Percentiles rank a stretch among this genome's conserved stretches.
phyloP scores from a whole-genome alignment of 768 basidiomycete genomes.

The Suillus placidus region DNA sequence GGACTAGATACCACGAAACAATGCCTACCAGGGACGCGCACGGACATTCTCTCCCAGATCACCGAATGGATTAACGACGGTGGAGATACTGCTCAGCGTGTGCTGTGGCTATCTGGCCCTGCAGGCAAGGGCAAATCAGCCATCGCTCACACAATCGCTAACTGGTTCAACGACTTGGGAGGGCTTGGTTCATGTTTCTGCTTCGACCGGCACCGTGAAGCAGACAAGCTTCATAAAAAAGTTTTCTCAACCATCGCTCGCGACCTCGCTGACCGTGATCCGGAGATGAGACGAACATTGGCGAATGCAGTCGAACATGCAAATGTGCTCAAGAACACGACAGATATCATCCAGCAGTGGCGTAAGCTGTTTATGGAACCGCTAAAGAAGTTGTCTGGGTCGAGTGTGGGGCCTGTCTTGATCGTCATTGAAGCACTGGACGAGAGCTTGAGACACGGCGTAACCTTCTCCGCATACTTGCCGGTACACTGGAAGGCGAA shows the following conservation, averaged over 20 bases:
- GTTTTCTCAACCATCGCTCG: constrained; percentile 35
- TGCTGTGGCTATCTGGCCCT: constrained; percentile 18
- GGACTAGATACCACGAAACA: constrained; percentile 6
- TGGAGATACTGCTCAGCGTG: background rate
- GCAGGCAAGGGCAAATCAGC: constrained; percentile 35
- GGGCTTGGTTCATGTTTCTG: constrained; percentile 25
- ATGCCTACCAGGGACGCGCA: constrained; percentile 22
- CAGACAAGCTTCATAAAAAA: constrained; percentile 10
- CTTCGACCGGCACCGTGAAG: constrained; percentile 12
- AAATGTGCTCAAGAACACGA: background rate
- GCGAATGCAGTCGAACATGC: background rate
- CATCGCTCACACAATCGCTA: constrained; percentile 23
- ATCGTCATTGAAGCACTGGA: constrained; percentile 30
- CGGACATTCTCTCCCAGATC: constrained; percentile 18
- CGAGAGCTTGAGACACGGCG: constrained; percentile 19
- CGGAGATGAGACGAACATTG: constrained; percentile 3
- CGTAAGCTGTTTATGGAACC: constrained; percentile 22
- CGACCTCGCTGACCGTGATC: constrained; percentile 22
- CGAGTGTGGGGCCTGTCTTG: constrained; percentile 21
- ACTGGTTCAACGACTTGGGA: constrained; percentile 11
- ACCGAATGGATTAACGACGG: constrained; percentile 15
- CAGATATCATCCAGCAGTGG: constrained; percentile 15
- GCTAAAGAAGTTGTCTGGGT: background rate
- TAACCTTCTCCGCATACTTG: constrained; percentile 24
- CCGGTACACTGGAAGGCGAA: background rate